Conservation (phyloP, 1,284 basidiomycete genomes). For the Ceratobasidium sp. region DNA sequence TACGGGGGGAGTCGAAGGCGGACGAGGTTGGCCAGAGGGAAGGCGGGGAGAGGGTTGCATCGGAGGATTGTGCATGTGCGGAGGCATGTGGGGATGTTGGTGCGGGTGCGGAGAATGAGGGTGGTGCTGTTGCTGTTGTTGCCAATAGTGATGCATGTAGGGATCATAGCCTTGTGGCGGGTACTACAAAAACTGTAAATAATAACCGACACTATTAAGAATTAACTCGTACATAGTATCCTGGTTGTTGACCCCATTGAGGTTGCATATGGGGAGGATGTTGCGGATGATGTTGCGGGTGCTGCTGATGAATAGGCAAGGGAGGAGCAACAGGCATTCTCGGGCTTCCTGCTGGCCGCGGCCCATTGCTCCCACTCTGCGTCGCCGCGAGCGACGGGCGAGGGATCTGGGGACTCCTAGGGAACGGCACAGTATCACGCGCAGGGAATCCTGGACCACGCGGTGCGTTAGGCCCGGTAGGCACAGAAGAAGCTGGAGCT, state of each 20-base stretch:
- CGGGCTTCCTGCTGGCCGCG: slow-evolving; percentile 40
- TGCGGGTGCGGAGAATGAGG: slow-evolving; percentile 49
- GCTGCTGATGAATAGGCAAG: slow-evolving; percentile 42
- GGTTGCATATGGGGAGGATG: slow-evolving; percentile 37
- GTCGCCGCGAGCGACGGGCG: slow-evolving; percentile 46
- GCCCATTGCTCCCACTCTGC: slow-evolving; percentile 6
- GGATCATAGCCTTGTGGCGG: slow-evolving; percentile 28
- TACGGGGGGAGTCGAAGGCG: slow-evolving; percentile 48
- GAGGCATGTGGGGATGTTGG: slow-evolving; percentile 33
- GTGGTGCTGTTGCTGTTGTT: slow-evolving; percentile 51
- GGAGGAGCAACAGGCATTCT: slow-evolving; percentile 31
- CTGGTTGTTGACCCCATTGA: slow-evolving; percentile 48
- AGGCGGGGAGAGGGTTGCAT: slow-evolving; percentile 49
- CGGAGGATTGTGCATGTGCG: slow-evolving; percentile 43
- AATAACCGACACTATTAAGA: not conserved
- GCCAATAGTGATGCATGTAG: slow-evolving; percentile 41
- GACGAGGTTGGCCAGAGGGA: slow-evolving; percentile 49
- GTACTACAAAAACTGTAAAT: slow-evolving; percentile 20
- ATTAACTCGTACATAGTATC: slow-evolving; percentile 40
- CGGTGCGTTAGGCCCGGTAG: slow-evolving; percentile 4
- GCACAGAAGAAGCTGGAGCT: slow-evolving; percentile 2
- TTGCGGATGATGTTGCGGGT: slow-evolving; percentile 22
- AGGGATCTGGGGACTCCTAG: slow-evolving; percentile 46
- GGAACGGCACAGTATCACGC: slow-evolving; percentile 43
- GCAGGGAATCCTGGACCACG: not conserved